phyloP scores from a whole-genome alignment of 176 grass and related monocot genomes.

The Stipa capillata region DNA sequence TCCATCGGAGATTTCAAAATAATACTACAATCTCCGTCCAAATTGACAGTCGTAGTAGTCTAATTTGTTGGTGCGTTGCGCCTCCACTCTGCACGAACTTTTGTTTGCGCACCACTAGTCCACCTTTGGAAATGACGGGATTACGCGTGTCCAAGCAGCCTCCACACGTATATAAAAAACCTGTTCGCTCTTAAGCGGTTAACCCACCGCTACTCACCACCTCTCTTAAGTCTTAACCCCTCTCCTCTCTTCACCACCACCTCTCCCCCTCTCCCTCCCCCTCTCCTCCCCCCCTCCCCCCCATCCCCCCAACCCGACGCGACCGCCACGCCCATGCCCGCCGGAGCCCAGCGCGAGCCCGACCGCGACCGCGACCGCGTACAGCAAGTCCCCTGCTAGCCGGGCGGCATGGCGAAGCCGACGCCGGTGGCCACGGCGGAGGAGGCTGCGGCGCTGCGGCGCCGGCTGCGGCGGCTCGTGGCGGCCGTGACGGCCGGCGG shows the following conservation, averaged over 20 bases:
- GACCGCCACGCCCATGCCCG: neutral
- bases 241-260: neutral
- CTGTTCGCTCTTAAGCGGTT: neutral
- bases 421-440: conserved; percentile 20
- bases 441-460: conserved; percentile 34
- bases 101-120: no score
- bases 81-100: no score
- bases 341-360: neutral
- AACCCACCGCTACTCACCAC: neutral
- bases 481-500: conserved; percentile 29
- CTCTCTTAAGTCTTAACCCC: neutral
- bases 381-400: neutral
- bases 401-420: conserved; percentile 25
- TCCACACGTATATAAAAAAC: neutral
- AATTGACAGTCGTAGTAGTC: neutral
- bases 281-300: no score
- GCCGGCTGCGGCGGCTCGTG: conserved; percentile 37
- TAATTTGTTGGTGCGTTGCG: no score
- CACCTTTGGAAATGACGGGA: neutral
- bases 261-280: neutral
- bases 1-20: no score
- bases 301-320: no score
- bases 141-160: neutral
- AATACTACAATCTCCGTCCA: no score
- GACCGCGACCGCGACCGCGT: neutral